Evolutionary conservation across 805 yeast species (phyloP), one percentile per base, ranked within the genome.

Genomic region (Candida takata): DNA sequence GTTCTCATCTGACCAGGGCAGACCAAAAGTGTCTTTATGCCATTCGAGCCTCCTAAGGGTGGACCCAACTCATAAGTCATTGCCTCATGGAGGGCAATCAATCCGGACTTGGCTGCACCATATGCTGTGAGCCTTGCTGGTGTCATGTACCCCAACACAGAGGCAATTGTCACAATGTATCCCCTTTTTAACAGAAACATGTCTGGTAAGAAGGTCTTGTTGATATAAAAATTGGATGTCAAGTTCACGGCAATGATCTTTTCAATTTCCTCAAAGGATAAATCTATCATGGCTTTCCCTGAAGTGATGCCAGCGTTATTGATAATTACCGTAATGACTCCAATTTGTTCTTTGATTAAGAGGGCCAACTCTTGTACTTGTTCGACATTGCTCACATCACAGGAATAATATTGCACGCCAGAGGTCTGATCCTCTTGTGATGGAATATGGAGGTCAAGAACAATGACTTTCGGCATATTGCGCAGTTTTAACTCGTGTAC

Each of bases 1-100:
- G 97, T 86, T 33, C 68, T 71, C 43, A 90, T 57, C 54, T 90
- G 97, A 0, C 97, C 97, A 0, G 96, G 95, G 46, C 92, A 79
- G 0, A 90, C 68, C 24, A 90, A 62, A 37, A 90, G 60, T 0
- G 95, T 80, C 45, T 78, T 78, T 13, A 90, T 72, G 2, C 87
- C 84, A 7, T 32, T 37, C 20, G 18, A 23, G 24, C 34, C 62
- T 24, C 69, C 52, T 12, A 73, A 60, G 14, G 49, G 52, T 0
- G 72, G 67, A 0, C 81, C 79, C 20, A 83, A 52, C 55, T 83
- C 92, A 49, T 74, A 76, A 0, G 83, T 74, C 24, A 90, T 60
- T 1, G 90, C 77, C 54, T 84, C 95, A 54, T 88, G 97, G 28
- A 87, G 60, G 0, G 90, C 87, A 35, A 90, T 74, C 20, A 85